phyloP scores from a whole-genome alignment of 73 alveolate species.

The Loxodes magnus region DNA sequence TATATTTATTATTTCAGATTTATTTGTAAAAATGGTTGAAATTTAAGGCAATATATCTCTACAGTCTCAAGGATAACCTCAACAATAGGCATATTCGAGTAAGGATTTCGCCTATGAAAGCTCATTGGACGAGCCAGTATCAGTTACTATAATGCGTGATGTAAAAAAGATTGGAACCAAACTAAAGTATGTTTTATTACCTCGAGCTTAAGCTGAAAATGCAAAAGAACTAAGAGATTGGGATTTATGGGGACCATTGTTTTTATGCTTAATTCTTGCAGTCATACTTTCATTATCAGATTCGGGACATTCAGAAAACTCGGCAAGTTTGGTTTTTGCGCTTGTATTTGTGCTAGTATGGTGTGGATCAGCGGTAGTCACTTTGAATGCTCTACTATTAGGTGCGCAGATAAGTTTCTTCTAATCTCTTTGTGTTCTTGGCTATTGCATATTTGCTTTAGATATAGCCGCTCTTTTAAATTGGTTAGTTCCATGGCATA shows the following conservation, averaged over 20 bases:
- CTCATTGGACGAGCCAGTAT: slow-evolving; percentile 87
- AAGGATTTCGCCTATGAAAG: too few relatives aligned
- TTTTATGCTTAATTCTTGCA: slow-evolving; percentile 63
- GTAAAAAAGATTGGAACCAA: slow-evolving; percentile 75
- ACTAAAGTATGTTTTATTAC: slow-evolving; percentile 73
- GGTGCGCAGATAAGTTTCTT: slow-evolving; percentile 85
- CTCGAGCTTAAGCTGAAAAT: slow-evolving; percentile 46
- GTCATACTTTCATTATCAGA: slow-evolving; percentile 20
- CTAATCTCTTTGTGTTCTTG: slow-evolving; percentile 85
- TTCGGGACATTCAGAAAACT: slow-evolving; percentile 10
- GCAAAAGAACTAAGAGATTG: slow-evolving; percentile 85
- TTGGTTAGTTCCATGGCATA: slow-evolving; percentile 24
- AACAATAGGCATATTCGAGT: too few relatives aligned
- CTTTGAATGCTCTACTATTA: slow-evolving; percentile 82
- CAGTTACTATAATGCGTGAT: slow-evolving; percentile 86
- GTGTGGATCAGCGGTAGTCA: slow-evolving; percentile 89
- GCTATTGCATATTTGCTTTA: slow-evolving; percentile 93
- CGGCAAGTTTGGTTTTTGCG: slow-evolving; percentile 41
- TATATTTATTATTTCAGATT: too few relatives aligned
- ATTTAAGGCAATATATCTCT: too few relatives aligned
- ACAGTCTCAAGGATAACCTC: too few relatives aligned
- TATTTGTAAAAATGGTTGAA: too few relatives aligned
- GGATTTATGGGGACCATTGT: slow-evolving; percentile 99
- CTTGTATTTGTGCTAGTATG: slow-evolving; percentile 83
- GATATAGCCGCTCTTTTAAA: slow-evolving; percentile 79